Percentiles rank a stretch among this genome's conserved stretches.
phyloP scores from a whole-genome alignment of 202 grass and related monocot species.

The Alloteropsis angusta region DNA sequence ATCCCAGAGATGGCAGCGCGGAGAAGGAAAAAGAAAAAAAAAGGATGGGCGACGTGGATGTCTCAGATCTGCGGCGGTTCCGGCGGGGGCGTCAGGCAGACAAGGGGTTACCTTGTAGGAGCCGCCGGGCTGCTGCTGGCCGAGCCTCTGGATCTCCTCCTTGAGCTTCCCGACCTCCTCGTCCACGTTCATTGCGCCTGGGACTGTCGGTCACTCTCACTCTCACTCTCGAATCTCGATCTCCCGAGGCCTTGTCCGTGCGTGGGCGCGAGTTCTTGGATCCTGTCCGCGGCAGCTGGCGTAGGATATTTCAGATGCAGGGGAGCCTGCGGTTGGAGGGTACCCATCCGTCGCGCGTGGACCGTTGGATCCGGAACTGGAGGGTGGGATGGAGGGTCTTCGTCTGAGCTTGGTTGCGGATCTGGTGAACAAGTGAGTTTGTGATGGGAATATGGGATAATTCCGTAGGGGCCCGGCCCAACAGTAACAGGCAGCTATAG shows the following conservation, averaged over 20 bases:
- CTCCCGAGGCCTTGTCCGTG: background rate
- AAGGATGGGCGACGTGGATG: background rate
- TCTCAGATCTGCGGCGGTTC: slow-evolving; percentile 10
- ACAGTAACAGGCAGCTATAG: background rate
- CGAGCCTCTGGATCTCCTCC: slow-evolving; percentile 93
- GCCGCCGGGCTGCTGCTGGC: slow-evolving; percentile 63
- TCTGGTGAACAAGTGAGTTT: background rate
- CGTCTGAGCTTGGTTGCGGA: background rate
- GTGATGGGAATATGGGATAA: background rate
- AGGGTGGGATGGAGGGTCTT: background rate
- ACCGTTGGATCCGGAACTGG: slow-evolving; percentile 9
- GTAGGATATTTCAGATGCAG: slow-evolving; percentile 12
- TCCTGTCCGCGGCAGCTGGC: slow-evolving; percentile 3
- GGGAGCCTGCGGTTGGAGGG: background rate
- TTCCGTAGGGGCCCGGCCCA: too few relatives aligned
- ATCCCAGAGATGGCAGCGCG: background rate
- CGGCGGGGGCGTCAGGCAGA: background rate
- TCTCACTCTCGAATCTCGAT: background rate
- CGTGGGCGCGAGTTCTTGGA: background rate
- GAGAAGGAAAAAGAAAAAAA: background rate
- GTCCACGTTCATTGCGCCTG: slow-evolving; percentile 84
- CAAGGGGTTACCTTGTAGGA: slow-evolving; percentile 52
- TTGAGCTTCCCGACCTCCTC: slow-evolving; percentile 86
- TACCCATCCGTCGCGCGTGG: background rate
- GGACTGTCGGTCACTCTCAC: background rate